phyloP scores from a whole-genome alignment of 2,329 filamentous ascomycete genomes.

The Aureobasidium zeae region DNA sequence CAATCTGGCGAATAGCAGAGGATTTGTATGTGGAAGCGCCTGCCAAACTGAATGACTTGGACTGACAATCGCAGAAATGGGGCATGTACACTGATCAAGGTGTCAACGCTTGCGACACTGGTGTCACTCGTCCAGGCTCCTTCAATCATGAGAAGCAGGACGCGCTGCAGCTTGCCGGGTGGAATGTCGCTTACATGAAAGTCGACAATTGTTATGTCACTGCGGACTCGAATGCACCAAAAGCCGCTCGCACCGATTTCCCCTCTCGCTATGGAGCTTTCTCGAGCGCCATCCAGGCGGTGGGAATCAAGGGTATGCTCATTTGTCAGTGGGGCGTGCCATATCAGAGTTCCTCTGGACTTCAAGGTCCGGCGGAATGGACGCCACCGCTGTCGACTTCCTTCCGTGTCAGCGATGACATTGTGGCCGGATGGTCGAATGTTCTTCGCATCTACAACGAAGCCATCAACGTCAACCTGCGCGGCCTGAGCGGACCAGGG shows the following conservation, averaged over 20 bases:
- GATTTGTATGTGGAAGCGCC: neutral
- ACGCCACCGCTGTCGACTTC: conserved; percentile 25
- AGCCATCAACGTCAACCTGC: conserved; percentile 24
- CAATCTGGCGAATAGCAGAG: conserved; percentile 38
- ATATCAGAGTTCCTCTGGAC: conserved; percentile 20
- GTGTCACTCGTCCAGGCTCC: conserved; percentile 17
- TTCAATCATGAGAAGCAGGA: conserved; percentile 23
- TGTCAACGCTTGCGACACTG: conserved; percentile 22
- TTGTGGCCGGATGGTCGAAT: conserved; percentile 24
- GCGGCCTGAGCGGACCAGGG: conserved; percentile 23
- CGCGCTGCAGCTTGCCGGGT: conserved; percentile 23
- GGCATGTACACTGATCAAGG: conserved; percentile 43
- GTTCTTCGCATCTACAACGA: conserved; percentile 26
- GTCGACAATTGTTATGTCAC: conserved; percentile 28
- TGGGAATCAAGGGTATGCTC: conserved; percentile 26
- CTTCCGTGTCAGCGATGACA: conserved; percentile 27
- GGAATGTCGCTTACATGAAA: conserved; percentile 25
- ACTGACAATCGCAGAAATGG: conserved; percentile 43
- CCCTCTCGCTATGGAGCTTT: conserved; percentile 22
- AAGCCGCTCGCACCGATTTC: conserved; percentile 25
- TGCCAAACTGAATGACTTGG: conserved; percentile 21
- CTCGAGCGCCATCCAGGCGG: conserved; percentile 22
- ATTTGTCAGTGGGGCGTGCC: conserved; percentile 26
- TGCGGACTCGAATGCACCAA: conserved; percentile 22
- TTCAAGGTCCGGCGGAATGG: conserved; percentile 26